Conservation (phyloP, 2,329 filamentous ascomycete genomes). For the Xylariaceae sp. region DNA sequence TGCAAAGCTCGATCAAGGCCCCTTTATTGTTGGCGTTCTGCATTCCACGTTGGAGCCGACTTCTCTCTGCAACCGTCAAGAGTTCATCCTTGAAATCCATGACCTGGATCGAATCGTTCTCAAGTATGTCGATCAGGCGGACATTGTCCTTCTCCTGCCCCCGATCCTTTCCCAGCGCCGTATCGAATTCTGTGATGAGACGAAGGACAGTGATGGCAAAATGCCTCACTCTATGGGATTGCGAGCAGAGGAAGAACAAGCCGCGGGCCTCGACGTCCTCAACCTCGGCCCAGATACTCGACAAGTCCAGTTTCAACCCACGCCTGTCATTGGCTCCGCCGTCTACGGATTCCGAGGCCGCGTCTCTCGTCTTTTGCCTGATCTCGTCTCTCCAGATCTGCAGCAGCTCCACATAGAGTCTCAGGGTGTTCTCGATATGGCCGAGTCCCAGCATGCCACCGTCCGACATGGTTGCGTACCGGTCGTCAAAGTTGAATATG, state of each 20-base stretch:
- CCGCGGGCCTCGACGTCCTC: conserved; percentile 97
- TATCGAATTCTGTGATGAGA: conserved; percentile 90
- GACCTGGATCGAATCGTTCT: conserved; percentile 80
- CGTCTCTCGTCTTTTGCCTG: conserved; percentile 74
- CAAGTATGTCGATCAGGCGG: conserved; percentile 85
- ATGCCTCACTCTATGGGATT: conserved; percentile 80
- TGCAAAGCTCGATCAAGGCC: conserved; percentile 87
- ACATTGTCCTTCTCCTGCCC: conserved; percentile 55
- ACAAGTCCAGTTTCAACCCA: conserved; percentile 75
- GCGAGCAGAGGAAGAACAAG: conserved; percentile 93
- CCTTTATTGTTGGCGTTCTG: conserved; percentile 78
- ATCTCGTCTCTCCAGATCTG: conserved; percentile 99
- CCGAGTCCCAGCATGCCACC: conserved; percentile 91
- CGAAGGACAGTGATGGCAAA: conserved; percentile 90
- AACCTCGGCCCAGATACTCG: conserved; percentile 84
- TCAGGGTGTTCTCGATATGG: conserved; percentile 90
- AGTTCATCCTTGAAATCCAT: conserved; percentile 91
- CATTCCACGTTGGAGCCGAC: conserved; percentile 83
- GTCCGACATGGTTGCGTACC: conserved; percentile 96
- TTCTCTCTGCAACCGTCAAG: conserved; percentile 85
- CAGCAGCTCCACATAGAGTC: conserved; percentile 86
- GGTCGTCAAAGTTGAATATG: conserved; percentile 97
- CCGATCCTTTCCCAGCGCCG: conserved; percentile 67
- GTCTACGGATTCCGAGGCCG: conserved; percentile 59
- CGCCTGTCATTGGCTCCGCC: conserved; percentile 60